phyloP scores from a whole-genome alignment of 768 basidiomycete species.

The Trametes gibbosa region DNA sequence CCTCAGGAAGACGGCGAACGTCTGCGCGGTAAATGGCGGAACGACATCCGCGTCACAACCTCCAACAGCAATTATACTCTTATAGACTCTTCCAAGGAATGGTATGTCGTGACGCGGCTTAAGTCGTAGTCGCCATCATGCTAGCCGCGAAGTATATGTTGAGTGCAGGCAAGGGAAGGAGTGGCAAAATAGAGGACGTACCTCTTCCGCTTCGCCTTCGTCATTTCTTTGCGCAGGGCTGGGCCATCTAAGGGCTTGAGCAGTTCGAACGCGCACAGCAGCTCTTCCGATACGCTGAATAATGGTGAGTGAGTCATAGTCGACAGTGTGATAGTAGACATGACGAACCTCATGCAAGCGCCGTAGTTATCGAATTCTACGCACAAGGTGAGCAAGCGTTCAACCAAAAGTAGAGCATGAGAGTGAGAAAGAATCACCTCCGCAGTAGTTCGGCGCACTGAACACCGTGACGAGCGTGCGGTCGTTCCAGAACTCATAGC shows the following conservation, averaged over 20 bases:
- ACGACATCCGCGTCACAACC: slow-evolving; percentile 1
- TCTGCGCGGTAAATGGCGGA: neutral
- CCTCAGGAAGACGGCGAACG: slow-evolving; percentile 1
- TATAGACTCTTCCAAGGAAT: slow-evolving; percentile 17
- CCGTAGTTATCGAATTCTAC: slow-evolving; percentile 94
- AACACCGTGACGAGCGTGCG: slow-evolving; percentile 98
- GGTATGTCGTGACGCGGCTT: slow-evolving; percentile 14
- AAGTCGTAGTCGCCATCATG: slow-evolving; percentile 33
- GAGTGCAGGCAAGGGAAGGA: neutral
- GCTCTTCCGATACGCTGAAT: slow-evolving; percentile 88
- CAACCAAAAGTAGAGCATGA: neutral
- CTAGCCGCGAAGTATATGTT: slow-evolving; percentile 9
- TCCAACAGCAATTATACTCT: slow-evolving; percentile 23
- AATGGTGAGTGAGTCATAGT: neutral
- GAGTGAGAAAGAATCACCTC: slow-evolving; percentile 59
- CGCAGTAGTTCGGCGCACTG: slow-evolving; percentile 96
- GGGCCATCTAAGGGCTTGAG: slow-evolving; percentile 94
- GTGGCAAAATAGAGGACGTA: slow-evolving; percentile 31
- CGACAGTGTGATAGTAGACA: neutral
- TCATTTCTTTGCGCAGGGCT: slow-evolving; percentile 96
- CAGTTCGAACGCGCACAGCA: slow-evolving; percentile 95
- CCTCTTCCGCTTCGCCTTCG: slow-evolving; percentile 98
- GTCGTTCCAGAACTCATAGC: slow-evolving; percentile 99
- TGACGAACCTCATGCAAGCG: slow-evolving; percentile 81
- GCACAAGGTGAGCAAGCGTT: neutral